These are phyloP conservation scores for Vigna radiata DNA, from an alignment of 306 rosid genomes.

Conservation along the genomic window DNA sequence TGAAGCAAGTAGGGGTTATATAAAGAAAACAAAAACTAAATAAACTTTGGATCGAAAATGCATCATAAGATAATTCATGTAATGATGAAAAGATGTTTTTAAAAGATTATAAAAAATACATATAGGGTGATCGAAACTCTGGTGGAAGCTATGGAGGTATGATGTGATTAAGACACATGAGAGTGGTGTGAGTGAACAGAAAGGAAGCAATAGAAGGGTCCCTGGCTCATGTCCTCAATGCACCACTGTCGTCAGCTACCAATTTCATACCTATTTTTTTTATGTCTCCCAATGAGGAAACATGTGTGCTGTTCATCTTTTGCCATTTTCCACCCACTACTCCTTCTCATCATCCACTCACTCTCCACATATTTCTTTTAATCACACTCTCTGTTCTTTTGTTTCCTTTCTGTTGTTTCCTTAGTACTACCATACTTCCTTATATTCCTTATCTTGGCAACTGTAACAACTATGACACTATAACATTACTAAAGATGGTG, in stretches of 20 bases:
- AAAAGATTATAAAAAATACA: background rate
- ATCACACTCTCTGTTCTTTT: background rate
- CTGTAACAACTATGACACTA: conserved; percentile 3
- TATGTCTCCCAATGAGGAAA: conserved; percentile 52
- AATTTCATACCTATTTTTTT: conserved; percentile 36
- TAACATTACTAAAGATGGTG: conserved; percentile 17
- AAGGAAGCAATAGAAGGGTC: conserved; percentile 7
- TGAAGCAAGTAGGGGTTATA: no score
- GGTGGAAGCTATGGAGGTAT: conserved; percentile 30
- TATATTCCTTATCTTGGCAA: conserved; percentile 20
- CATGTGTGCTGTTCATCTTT: conserved; percentile 60
- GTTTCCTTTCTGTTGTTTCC: conserved; percentile 37
- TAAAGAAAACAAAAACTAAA: no score
- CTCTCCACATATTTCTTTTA: conserved; percentile 50
- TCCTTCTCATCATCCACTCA: conserved; percentile 60
- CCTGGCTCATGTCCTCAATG: conserved; percentile 20
- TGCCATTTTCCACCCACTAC: conserved; percentile 52
- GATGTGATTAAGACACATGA: conserved; percentile 33
- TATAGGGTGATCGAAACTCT: no score
- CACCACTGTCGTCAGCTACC: conserved; percentile 44
- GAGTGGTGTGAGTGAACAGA: conserved; percentile 28
- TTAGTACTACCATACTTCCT: background rate
- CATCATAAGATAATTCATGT: background rate
- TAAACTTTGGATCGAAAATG: no score
- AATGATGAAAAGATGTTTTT: background rate